Base-by-base conservation (phyloP, 169 alveolate species). In the Cryptosporidium meleagridis region DNA sequence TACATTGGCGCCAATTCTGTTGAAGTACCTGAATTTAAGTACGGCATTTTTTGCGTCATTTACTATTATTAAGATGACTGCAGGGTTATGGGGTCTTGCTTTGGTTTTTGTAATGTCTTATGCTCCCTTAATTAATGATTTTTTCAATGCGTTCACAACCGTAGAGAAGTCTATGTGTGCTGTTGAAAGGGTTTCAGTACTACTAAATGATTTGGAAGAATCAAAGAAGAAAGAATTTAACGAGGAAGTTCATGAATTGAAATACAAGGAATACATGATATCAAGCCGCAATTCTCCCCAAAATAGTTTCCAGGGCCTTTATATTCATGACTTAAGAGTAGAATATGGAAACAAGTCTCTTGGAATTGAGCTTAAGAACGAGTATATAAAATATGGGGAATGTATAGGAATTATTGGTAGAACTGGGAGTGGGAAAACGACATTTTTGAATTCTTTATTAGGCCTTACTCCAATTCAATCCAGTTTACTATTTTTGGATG, bases 161-260 rank as follows among this genome's bases (percentile, higher is more conserved):
- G 72, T 80, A 26, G 89, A 80, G 67, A 80, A 80, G 52, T 62
- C 89, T 21, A 80, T 80, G 89, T 80, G 89, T 23, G 89, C 89
- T 10, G 89, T 48, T 26, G 89, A 80, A 31, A 80, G 89, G 29
- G 48, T 80, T 39, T 80, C 89, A 33, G 39, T 80, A 51, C 41
- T 80, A 14, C 51, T 80, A 8, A 45, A 80, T 21, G 75, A 80
- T 44, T 65, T 80, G n/a, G 39, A 26, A 9, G 45, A 8, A 2
- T 73, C 86, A 10, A 73, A 73, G 14, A 37, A 55, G 59, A 52
- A 37, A 55, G 86, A 73, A 26, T 73, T 73, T 35, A 21, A 73
- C 10, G 86, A 73, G 8, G 59, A 59, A 33, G 44, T 31, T n/a
- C 86, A 73, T 39, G 52, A 55, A 4, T 16, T 52, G 31, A 35